Conservation (phyloP, 495 filamentous ascomycete species). For the Glutinoglossum americanum region DNA sequence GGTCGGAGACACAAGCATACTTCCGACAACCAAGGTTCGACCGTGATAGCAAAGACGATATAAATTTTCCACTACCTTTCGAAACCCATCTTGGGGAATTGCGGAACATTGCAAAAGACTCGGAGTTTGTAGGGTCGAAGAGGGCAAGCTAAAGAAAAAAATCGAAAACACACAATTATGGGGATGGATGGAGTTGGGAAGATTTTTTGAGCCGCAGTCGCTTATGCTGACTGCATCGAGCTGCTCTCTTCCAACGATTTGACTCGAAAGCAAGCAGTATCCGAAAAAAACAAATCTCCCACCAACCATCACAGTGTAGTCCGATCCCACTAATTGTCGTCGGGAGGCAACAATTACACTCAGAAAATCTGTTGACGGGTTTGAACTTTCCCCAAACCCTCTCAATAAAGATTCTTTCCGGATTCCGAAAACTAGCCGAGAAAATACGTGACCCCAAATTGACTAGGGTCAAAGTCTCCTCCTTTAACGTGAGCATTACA, state of each 20-base stretch:
- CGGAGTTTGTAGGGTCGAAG: background rate
- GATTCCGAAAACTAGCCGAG: background rate
- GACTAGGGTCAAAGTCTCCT: background rate
- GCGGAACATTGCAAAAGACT: background rate
- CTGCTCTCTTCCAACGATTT: background rate
- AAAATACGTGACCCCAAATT: background rate
- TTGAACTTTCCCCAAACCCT: background rate
- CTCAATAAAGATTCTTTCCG: background rate
- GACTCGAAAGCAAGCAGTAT: background rate
- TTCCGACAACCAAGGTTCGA: constrained; percentile 14
- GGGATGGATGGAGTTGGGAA: background rate
- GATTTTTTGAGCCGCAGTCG: background rate
- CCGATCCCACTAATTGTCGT: background rate
- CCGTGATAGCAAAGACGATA: background rate
- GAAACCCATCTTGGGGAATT: background rate
- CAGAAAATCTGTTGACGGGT: background rate
- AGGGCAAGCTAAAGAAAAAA: background rate
- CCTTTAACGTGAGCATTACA: background rate
- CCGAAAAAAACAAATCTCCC: background rate
- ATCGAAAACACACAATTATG: too few relatives aligned
- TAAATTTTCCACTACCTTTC: background rate
- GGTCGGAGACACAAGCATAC: constrained; percentile 47
- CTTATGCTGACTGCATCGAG: background rate
- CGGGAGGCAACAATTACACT: background rate
- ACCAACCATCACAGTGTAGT: background rate